phyloP scores from a whole-genome alignment of 768 basidiomycete genomes.

The Aureoboletus auriporus region DNA sequence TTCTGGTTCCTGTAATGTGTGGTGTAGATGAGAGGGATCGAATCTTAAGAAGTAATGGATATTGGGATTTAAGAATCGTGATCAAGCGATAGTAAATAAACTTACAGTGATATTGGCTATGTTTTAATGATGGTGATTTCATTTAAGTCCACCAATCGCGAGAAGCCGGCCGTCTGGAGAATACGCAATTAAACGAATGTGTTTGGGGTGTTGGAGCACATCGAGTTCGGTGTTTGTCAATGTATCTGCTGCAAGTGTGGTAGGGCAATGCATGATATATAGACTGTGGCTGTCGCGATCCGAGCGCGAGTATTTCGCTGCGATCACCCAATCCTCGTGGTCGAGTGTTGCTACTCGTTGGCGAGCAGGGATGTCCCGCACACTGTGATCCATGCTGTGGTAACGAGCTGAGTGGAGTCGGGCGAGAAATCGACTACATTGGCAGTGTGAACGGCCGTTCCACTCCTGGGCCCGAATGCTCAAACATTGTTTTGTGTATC shows the following conservation, averaged over 20 bases:
- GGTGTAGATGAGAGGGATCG: background rate
- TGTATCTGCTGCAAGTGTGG: background rate
- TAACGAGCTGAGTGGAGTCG: background rate
- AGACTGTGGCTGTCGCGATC: background rate
- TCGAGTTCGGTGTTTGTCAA: background rate
- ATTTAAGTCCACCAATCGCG: background rate
- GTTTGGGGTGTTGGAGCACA: background rate
- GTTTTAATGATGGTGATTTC: background rate
- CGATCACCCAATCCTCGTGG: background rate
- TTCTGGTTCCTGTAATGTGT: background rate
- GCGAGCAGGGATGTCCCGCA: background rate
- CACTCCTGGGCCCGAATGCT: too few relatives aligned
- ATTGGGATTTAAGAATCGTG: too few relatives aligned
- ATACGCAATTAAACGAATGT: background rate
- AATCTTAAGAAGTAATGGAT: background rate
- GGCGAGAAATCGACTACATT: background rate
- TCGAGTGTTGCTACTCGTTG: background rate
- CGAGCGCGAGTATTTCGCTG: background rate
- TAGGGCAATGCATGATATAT: conserved; percentile 1
- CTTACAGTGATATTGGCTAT: background rate
- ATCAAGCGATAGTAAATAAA: background rate
- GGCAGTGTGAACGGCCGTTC: too few relatives aligned
- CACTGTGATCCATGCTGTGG: background rate
- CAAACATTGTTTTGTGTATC: too few relatives aligned
- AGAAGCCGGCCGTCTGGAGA: conserved; percentile 1